Evolutionary conservation across 2,329 filamentous ascomycete genomes (phyloP).

Genomic region (Claviceps sp.): DNA sequence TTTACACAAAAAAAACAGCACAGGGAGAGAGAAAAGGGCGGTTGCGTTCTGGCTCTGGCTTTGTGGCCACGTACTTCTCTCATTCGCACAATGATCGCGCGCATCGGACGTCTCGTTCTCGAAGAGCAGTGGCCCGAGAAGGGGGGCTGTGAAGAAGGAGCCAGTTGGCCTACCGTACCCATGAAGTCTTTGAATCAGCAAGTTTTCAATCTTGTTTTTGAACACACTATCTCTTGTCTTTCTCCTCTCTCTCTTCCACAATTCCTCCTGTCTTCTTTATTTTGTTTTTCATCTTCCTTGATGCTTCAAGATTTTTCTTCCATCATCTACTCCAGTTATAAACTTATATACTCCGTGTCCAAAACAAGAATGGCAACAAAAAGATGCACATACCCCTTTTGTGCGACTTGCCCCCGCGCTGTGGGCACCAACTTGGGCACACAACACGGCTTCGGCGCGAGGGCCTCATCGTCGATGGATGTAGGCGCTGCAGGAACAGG

Average conservation of each 20-base stretch:
- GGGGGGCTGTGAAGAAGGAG: constrained; percentile 46
- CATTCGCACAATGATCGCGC: constrained; percentile 67
- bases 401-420: too few relatives aligned
- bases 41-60: too few relatives aligned
- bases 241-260: too few relatives aligned
- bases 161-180: too few relatives aligned
- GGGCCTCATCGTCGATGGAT: constrained; percentile 20
- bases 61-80: constrained; percentile 40
- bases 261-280: too few relatives aligned
- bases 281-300: too few relatives aligned
- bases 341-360: too few relatives aligned
- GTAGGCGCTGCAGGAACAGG: background rate
- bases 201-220: too few relatives aligned
- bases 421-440: constrained; percentile 11
- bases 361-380: constrained; percentile 3
- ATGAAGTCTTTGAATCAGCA: too few relatives aligned
- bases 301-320: too few relatives aligned
- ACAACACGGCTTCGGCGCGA: constrained; percentile 23
- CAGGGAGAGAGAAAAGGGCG: background rate
- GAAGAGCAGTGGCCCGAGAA: constrained; percentile 56
- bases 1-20: background rate
- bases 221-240: too few relatives aligned
- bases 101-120: constrained; percentile 63
- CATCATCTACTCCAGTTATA: too few relatives aligned
- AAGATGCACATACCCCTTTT: constrained; percentile 20